phyloP scores from a whole-genome alignment of 805 yeast species.

The Danielozyma ontarioensis region DNA sequence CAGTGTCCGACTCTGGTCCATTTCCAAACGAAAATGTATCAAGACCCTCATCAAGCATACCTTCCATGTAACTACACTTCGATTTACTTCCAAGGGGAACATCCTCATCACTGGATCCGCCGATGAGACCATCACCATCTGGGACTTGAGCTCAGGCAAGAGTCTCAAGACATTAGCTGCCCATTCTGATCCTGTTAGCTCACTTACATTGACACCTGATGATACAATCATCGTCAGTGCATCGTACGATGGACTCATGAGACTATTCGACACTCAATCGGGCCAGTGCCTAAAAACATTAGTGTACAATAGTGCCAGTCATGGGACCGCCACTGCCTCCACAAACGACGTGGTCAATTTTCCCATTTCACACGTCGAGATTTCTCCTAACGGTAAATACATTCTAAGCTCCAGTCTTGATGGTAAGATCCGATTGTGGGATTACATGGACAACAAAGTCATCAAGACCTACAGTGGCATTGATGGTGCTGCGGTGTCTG shows the following conservation, averaged over 20 bases:
- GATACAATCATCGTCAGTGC: conserved; percentile 82
- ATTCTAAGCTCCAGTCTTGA: conserved; percentile 76
- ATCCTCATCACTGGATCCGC: conserved; percentile 76
- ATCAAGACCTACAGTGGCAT: conserved; percentile 60
- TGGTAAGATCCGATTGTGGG: conserved; percentile 79
- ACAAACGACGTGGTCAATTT: conserved; percentile 43
- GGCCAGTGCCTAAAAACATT: conserved; percentile 92
- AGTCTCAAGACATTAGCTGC: conserved; percentile 81
- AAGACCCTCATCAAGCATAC: conserved; percentile 70
- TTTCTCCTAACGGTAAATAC: conserved; percentile 78
- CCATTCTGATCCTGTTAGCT: conserved; percentile 84
- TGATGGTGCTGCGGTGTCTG: conserved; percentile 33
- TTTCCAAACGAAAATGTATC: conserved; percentile 45
- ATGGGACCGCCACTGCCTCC: conserved; percentile 55
- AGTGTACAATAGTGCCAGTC: conserved; percentile 66
- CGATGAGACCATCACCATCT: conserved; percentile 85
- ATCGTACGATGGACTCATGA: conserved; percentile 85
- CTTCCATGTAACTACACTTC: conserved; percentile 70
- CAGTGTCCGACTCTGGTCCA: conserved; percentile 70
- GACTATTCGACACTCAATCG: conserved; percentile 80
- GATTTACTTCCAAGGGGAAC: conserved; percentile 71
- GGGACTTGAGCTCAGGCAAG: conserved; percentile 76
- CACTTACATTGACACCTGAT: conserved; percentile 69
- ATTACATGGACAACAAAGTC: conserved; percentile 73
- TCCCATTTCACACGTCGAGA: conserved; percentile 70